Evolutionary conservation across 345 rosid species (phyloP).

Genomic region (Eucalyptus erythrocorys): DNA sequence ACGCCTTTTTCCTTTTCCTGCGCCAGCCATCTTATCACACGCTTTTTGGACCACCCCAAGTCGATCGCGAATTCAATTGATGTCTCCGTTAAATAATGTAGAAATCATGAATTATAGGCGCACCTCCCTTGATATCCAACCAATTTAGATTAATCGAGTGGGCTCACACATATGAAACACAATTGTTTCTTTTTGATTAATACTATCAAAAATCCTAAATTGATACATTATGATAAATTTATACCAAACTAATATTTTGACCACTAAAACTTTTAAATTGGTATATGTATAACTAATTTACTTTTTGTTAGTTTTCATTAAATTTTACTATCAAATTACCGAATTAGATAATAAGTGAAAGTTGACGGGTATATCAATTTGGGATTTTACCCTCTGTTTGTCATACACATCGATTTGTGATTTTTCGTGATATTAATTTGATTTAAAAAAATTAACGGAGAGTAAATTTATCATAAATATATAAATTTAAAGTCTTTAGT

Average conservation of each 20-base stretch:
- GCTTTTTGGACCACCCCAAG: background rate
- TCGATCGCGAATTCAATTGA: background rate
- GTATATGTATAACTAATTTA: accelerated
- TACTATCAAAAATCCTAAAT: accelerated
- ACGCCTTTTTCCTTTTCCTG: background rate
- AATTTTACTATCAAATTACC: too few relatives aligned
- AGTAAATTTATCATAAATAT: accelerated
- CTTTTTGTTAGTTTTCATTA: accelerated
- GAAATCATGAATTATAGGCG: background rate
- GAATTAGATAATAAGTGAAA: accelerated
- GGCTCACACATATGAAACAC: background rate
- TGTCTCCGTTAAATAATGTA: background rate
- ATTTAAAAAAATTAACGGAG: too few relatives aligned
- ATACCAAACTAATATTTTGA: accelerated
- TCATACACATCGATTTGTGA: accelerated
- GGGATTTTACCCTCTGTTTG: accelerated
- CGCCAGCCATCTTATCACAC: background rate
- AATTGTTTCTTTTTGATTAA: too few relatives aligned
- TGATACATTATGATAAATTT: accelerated
- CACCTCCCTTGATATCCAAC: background rate
- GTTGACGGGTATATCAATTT: accelerated
- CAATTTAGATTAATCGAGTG: background rate
- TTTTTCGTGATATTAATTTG: accelerated
- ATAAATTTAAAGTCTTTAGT: accelerated
- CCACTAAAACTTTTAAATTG: accelerated